Evolutionary conservation across 805 yeast genomes (phyloP).

Genomic region (Yamadazyma tumulicola): DNA sequence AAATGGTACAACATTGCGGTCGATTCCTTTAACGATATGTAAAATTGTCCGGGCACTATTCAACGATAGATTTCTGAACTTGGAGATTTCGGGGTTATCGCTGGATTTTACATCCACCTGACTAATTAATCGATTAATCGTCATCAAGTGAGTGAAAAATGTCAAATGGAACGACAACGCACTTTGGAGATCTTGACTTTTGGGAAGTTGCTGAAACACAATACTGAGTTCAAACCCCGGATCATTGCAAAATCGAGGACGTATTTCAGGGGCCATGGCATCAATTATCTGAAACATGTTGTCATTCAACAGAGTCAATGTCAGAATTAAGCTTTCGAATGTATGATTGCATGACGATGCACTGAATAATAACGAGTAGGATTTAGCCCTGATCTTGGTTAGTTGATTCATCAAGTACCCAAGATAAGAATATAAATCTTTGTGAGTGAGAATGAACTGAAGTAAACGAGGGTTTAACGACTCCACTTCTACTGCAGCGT

Average conservation of each 20-base stretch:
- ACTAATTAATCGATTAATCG: conserved; percentile 27
- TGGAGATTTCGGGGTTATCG: conserved; percentile 16
- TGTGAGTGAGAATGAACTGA: conserved; percentile 4
- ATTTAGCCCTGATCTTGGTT: conserved; percentile 25
- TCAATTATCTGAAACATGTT: conserved; percentile 26
- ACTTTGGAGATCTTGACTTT: conserved; percentile 10
- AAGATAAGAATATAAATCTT: conserved; percentile 10
- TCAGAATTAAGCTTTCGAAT: conserved; percentile 17
- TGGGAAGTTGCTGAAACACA: conserved; percentile 1
- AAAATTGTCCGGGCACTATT: conserved; percentile 38
- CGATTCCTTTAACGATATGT: conserved; percentile 20
- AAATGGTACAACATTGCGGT: conserved; percentile 16
- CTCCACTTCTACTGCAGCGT: not conserved
- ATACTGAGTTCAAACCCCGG: conserved; percentile 19
- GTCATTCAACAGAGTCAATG: conserved; percentile 23
- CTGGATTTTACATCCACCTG: conserved; percentile 12
- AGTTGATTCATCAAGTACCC: conserved; percentile 13
- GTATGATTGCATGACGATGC: conserved; percentile 23
- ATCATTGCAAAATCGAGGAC: conserved; percentile 33
- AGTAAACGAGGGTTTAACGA: conserved; percentile 10
- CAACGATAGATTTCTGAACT: conserved; percentile 27
- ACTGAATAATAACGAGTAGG: conserved; percentile 29
- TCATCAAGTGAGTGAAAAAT: conserved; percentile 34
- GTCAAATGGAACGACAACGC: conserved; percentile 24
- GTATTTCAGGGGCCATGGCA: conserved; percentile 14